Base-by-base conservation (phyloP, 805 yeast species). In the Danielozyma ontarioensis region DNA sequence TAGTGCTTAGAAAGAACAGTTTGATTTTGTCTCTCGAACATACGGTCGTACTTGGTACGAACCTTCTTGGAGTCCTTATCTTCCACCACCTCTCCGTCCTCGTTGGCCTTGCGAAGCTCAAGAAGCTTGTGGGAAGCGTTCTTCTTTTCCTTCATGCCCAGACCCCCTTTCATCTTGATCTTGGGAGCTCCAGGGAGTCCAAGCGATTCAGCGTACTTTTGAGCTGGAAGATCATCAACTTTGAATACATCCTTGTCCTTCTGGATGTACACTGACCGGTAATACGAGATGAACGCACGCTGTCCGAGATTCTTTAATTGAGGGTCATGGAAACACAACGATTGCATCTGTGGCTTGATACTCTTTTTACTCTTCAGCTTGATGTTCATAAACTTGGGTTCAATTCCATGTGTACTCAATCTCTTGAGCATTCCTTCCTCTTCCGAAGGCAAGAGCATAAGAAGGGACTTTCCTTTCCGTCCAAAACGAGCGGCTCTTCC, bases 161-260 rank as follows among this genome's bases (percentile, higher is more conserved):
- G 67, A 3, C 68, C 66, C 14, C 74, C 73, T 43, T 68, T 62
- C 36, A 90, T 72, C 54, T 86, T 88, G 48, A 93, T 83, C 48
- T 84, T 81, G 27, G 99, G 99, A 3, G 96, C 96, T 34, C 97
- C 96, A 1, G 97, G 96, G 27, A 93, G 70, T 7, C 99, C 99
- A 30, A 89, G 59, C 3, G 96, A 83, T 38, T 75, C 75, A 4
- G 99, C 97, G 58, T 68, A 88, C 35, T 75, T 84, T 42, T 90
- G 96, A 2, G 81, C 62, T 3, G 96, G 94, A 3, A 90, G 54
- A 30, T 77, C 76, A 10, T 79, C 83, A 25, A 88, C 71, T 44
- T 83, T 76, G 62, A 93, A 93, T 10, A 89, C 80, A 25, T 80
- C 83, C 56, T 87, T 87, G 53, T 90, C 96, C 49, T 81, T 79